Conservation (phyloP, 352 stramenopile species). For the Pythium brassicae region DNA sequence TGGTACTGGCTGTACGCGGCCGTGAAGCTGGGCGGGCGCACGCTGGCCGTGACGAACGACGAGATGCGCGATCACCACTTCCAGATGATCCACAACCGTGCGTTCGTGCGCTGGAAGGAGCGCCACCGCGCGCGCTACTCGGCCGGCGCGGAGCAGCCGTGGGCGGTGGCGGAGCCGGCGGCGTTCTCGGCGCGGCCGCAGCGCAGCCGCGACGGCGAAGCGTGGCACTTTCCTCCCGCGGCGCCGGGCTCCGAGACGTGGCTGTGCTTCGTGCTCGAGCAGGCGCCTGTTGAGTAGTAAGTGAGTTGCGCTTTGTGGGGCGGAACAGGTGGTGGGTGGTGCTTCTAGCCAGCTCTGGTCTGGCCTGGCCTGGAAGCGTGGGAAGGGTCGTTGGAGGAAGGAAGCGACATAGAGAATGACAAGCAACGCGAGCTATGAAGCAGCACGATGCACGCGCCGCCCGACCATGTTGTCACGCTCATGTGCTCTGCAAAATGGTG, state of each 20-base stretch:
- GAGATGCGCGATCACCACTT: constrained; percentile 99
- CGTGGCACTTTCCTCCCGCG: constrained; percentile 64
- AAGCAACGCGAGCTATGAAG: too few species aligned
- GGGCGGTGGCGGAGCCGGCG: constrained; percentile 32
- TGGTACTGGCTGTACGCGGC: constrained; percentile 99
- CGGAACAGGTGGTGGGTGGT: too few species aligned
- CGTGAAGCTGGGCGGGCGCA: constrained; percentile 73
- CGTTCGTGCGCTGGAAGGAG: constrained; percentile 97
- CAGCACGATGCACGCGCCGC: too few species aligned
- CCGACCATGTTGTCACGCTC: too few species aligned
- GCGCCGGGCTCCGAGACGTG: constrained; percentile 24
- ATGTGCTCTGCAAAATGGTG: too few species aligned
- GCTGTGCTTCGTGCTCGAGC: constrained; percentile 46
- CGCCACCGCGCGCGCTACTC: constrained; percentile 94
- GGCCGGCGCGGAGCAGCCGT: constrained; percentile 31
- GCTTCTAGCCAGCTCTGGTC: too few species aligned
- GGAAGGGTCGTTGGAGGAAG: too few species aligned
- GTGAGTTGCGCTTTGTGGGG: neutral
- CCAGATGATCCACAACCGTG: constrained; percentile 95
- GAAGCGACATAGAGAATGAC: too few species aligned
- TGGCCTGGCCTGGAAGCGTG: too few species aligned
- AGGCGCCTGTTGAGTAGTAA: neutral
- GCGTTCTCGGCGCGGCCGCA: constrained; percentile 61
- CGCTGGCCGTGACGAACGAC: constrained; percentile 96
- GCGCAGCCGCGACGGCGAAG: constrained; percentile 38